Conservation (phyloP, 2,329 filamentous ascomycete species). For the Cordyceps farinosa region DNA sequence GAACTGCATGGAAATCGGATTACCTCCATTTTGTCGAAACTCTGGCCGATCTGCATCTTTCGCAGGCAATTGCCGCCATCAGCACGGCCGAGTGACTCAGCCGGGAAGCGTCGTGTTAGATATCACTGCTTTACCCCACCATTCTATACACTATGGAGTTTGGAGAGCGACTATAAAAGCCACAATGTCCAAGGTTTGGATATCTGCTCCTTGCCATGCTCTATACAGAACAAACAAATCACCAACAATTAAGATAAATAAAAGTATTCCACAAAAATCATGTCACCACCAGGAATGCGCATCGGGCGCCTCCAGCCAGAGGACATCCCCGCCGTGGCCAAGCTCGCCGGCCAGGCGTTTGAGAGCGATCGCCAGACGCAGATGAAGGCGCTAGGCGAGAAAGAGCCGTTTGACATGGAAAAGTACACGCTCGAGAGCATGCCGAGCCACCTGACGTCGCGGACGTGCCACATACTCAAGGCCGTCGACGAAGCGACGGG, state of each 20-base stretch:
- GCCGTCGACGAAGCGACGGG: constrained; percentile 30
- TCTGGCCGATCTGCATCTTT: not conserved
- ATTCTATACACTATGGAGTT: not conserved
- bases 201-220: too few species aligned
- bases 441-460: constrained; percentile 23
- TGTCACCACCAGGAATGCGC: constrained; percentile 22
- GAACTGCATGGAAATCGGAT: not conserved
- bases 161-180: not conserved
- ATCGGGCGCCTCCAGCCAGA: constrained; percentile 24
- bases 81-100: constrained; percentile 15
- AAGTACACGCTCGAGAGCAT: constrained; percentile 26
- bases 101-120: not conserved
- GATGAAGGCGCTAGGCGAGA: constrained; percentile 32
- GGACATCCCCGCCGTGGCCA: constrained; percentile 30
- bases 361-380: constrained; percentile 33
- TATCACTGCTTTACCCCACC: not conserved
- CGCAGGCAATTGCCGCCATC: not conserved
- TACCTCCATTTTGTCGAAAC: not conserved
- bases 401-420: constrained; percentile 28
- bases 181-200: not conserved
- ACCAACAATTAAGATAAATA: not conserved
- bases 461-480: constrained; percentile 29
- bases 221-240: not conserved
- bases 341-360: constrained; percentile 30
- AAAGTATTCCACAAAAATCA: constrained; percentile 4